phyloP scores from a whole-genome alignment of 2,329 filamentous ascomycete genomes.

The Apiospora pterosperma region DNA sequence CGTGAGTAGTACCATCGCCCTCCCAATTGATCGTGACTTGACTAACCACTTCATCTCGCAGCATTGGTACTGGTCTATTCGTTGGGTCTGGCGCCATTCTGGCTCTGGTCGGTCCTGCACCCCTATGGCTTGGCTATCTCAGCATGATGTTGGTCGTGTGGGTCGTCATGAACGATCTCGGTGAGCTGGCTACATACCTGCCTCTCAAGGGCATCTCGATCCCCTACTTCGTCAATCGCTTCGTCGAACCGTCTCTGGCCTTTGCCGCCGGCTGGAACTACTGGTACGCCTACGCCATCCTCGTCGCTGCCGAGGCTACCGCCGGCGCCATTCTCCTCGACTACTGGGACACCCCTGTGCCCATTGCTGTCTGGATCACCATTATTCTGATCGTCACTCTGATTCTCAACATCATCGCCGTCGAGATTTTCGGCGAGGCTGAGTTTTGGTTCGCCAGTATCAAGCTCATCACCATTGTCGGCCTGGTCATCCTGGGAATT shows the following conservation, averaged over 20 bases:
- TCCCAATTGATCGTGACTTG: neutral
- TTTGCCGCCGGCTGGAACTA: slow-evolving; percentile 60
- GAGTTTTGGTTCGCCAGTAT: slow-evolving; percentile 61
- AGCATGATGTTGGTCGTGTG: slow-evolving; percentile 52
- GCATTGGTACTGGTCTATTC: slow-evolving; percentile 62
- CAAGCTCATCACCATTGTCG: slow-evolving; percentile 57
- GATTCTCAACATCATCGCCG: slow-evolving; percentile 53
- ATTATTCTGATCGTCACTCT: slow-evolving; percentile 53
- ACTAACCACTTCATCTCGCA: slow-evolving; percentile 15
- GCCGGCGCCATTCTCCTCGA: slow-evolving; percentile 56
- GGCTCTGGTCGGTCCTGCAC: slow-evolving; percentile 56
- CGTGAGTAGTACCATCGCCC: neutral
- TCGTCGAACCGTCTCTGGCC: slow-evolving; percentile 51
- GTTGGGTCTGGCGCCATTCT: slow-evolving; percentile 58
- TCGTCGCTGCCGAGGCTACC: slow-evolving; percentile 55
- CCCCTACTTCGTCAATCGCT: slow-evolving; percentile 53
- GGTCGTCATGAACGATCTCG: slow-evolving; percentile 49
- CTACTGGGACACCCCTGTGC: slow-evolving; percentile 54
- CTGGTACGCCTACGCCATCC: slow-evolving; percentile 59
- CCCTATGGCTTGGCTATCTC: slow-evolving; percentile 67
- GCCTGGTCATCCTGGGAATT: slow-evolving; percentile 53
- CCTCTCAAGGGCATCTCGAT: slow-evolving; percentile 55
- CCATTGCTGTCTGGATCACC: slow-evolving; percentile 56
- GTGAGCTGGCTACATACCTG: slow-evolving; percentile 52
- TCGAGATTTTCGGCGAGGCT: slow-evolving; percentile 56